Percentiles rank a stretch among this genome's conserved stretches.
These are phyloP conservation scores for Clarireedia monteithiana DNA, from an alignment of 2,329 filamentous ascomycete genomes.

Conservation along the genomic window DNA sequence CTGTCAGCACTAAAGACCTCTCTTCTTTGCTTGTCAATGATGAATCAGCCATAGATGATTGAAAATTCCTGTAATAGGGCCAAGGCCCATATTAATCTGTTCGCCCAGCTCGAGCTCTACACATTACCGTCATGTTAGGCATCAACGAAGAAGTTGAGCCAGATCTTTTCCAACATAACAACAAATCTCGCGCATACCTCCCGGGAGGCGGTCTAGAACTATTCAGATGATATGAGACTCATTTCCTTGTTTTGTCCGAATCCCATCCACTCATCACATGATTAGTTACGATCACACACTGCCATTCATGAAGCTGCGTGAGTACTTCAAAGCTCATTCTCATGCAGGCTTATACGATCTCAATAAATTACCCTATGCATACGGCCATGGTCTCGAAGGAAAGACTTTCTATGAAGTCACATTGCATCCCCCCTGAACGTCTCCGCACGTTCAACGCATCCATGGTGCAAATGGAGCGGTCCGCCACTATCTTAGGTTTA, in stretches of 20 bases:
- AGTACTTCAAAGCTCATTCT: not conserved
- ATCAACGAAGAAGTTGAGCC: not conserved
- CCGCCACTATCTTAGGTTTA: conserved; percentile 16
- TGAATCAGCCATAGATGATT: not conserved
- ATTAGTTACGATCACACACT: not conserved
- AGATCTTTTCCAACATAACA: not conserved
- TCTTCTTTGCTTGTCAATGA: conserved; percentile 2
- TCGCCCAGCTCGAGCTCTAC: not conserved
- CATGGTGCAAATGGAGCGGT: conserved; percentile 14
- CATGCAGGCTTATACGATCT: not conserved
- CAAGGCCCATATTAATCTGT: too few relatives aligned
- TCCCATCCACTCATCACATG: not conserved
- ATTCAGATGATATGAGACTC: not conserved
- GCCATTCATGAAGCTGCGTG: not conserved
- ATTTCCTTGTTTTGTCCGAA: not conserved
- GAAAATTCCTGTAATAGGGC: not conserved
- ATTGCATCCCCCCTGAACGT: conserved; percentile 6
- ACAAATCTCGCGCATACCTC: not conserved
- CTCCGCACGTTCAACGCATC: conserved; percentile 18
- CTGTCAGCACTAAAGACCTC: conserved; percentile 21
- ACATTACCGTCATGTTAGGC: not conserved
- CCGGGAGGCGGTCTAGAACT: not conserved
- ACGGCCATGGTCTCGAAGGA: conserved; percentile 10
- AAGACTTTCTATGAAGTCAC: conserved; percentile 19
- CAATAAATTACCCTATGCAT: not conserved